A percentile compares a stretch with the other conserved stretches of the same genome.
These are phyloP conservation scores for Leishmania amazonensis DNA, from an alignment of 208 protist species.

Conservation along the genomic window DNA sequence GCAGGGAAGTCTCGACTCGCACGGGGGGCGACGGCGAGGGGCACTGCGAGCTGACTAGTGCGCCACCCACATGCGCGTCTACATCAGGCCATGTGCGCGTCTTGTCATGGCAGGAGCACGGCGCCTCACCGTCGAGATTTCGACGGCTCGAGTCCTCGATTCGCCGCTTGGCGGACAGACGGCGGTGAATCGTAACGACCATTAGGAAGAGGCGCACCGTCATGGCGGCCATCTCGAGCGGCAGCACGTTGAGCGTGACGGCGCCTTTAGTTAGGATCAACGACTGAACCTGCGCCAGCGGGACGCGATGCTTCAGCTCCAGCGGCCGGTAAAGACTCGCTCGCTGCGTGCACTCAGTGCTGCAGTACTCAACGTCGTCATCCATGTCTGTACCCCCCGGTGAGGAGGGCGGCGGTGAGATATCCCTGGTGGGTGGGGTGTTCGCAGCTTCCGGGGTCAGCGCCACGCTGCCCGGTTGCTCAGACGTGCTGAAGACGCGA, in stretches of 20 bases:
- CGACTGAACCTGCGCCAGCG: conserved; percentile 41
- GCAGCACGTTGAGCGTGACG: conserved; percentile 35
- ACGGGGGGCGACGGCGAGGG: conserved; percentile 30
- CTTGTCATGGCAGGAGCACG: conserved; percentile 7
- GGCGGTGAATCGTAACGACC: conserved; percentile 59
- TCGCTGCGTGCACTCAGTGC: conserved; percentile 38
- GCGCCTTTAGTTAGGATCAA: conserved; percentile 46
- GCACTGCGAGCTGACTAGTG: not conserved
- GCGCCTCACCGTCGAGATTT: not conserved
- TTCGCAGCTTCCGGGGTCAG: not conserved
- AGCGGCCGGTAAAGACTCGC: conserved; percentile 38
- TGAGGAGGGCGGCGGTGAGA: conserved; percentile 15
- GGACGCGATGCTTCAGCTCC: conserved; percentile 41
- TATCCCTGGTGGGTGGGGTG: conserved; percentile 2
- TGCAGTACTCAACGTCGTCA: conserved; percentile 26
- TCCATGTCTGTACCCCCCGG: conserved; percentile 13
- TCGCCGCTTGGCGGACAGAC: conserved; percentile 38
- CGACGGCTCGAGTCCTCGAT: conserved; percentile 25
- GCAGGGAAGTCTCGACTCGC: conserved; percentile 35
- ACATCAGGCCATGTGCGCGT: not conserved
- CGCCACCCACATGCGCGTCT: not conserved
- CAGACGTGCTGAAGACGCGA: conserved; percentile 9
- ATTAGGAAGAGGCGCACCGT: conserved; percentile 78
- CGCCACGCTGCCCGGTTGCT: conserved; percentile 5
- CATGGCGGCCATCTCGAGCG: conserved; percentile 67